A percentile compares a stretch with the other conserved stretches of the same genome.
phyloP scores from a whole-genome alignment of 2,329 filamentous ascomycete species.

The Sphaerulina musiva region DNA sequence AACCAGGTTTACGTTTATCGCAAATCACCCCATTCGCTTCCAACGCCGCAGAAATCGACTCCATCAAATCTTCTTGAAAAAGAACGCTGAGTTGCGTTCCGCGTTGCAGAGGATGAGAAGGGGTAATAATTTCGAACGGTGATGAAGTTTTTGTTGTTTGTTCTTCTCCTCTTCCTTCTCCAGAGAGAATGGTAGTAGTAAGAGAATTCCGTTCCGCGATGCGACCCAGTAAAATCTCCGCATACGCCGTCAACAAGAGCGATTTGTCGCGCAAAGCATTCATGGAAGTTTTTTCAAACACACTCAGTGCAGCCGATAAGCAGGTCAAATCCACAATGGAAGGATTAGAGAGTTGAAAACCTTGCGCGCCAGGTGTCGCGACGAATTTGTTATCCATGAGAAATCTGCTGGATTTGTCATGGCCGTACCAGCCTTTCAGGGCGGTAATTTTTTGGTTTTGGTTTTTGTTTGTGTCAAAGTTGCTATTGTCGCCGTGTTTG shows the following conservation, averaged over 20 bases:
- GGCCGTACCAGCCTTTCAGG: constrained; percentile 80
- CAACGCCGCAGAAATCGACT: constrained; percentile 57
- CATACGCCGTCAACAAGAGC: constrained; percentile 65
- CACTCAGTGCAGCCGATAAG: constrained; percentile 61
- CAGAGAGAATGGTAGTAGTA: too few relatives aligned
- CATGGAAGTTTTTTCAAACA: constrained; percentile 69
- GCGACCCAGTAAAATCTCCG: constrained; percentile 57
- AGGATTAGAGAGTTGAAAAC: constrained; percentile 81
- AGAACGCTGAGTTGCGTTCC: constrained; percentile 73
- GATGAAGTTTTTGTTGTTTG: too few relatives aligned
- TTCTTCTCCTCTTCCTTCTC: too few relatives aligned
- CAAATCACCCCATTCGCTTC: constrained; percentile 65
- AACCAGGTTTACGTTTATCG: constrained; percentile 79
- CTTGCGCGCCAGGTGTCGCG: constrained; percentile 68
- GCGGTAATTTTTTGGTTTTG: not conserved
- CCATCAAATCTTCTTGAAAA: constrained; percentile 61
- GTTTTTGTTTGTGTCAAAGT: constrained; percentile 10
- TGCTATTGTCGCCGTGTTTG: constrained; percentile 54
- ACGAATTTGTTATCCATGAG: constrained; percentile 75
- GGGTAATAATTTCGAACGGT: constrained; percentile 56
- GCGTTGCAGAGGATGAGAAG: constrained; percentile 57
- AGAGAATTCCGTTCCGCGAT: constrained; percentile 14
- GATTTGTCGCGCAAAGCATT: constrained; percentile 62
- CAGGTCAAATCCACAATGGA: constrained; percentile 69
- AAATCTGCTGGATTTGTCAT: constrained; percentile 68